Evolutionary conservation across 2,329 filamentous ascomycete species (phyloP).

Genomic region (Aspergillus ochraceus): DNA sequence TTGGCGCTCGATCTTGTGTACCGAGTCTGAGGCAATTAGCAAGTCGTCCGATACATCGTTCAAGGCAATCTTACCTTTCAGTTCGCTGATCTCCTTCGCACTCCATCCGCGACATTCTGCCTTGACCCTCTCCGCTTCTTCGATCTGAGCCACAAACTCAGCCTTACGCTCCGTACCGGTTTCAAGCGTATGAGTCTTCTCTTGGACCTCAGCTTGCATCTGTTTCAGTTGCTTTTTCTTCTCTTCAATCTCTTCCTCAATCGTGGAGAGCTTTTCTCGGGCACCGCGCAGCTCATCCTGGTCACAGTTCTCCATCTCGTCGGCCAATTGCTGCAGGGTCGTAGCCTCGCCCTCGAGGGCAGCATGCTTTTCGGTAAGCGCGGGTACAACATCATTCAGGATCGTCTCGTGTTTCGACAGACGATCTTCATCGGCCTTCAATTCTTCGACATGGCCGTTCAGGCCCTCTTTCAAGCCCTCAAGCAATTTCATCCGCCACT

Average conservation of each 20-base stretch:
- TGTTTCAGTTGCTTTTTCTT: conserved; percentile 68
- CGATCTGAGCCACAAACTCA: conserved; percentile 71
- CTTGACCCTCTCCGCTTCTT: conserved; percentile 76
- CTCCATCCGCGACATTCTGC: conserved; percentile 92
- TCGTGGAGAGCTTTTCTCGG: conserved; percentile 64
- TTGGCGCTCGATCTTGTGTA: conserved; percentile 40
- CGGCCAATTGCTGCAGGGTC: conserved; percentile 69
- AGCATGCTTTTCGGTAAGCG: conserved; percentile 60
- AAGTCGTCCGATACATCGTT: not conserved
- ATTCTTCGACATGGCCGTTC: conserved; percentile 70
- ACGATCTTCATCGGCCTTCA: conserved; percentile 69
- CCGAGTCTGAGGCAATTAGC: conserved; percentile 28
- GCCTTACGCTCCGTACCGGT: conserved; percentile 66
- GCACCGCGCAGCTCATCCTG: conserved; percentile 73
- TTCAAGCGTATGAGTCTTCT: conserved; percentile 66
- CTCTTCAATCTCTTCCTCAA: conserved; percentile 68
- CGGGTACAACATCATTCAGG: conserved; percentile 67
- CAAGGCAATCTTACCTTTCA: conserved; percentile 64
- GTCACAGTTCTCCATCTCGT: conserved; percentile 64
- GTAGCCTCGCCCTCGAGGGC: conserved; percentile 63
- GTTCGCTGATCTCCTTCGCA: conserved; percentile 70
- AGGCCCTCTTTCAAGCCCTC: conserved; percentile 81
- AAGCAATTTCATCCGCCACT: conserved; percentile 89
- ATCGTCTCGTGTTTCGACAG: conserved; percentile 68
- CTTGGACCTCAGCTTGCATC: conserved; percentile 65